These are phyloP conservation scores for Fusarium mangiferae DNA, from an alignment of 2,329 filamentous ascomycete genomes.

Conservation along the genomic window DNA sequence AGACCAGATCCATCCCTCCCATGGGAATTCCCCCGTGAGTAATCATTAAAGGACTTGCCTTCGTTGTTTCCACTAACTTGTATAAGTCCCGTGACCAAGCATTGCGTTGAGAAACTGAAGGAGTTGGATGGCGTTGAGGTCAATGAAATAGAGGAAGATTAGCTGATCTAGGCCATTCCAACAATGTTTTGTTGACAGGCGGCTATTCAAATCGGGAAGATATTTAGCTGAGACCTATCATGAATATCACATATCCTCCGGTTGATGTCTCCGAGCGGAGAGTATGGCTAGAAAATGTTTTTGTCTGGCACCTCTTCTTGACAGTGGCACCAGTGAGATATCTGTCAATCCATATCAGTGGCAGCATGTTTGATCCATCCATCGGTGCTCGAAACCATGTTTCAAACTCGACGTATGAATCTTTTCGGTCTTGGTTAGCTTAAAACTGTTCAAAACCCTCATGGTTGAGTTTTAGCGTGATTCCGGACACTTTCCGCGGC, in stretches of 20 bases:
- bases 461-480: neutral
- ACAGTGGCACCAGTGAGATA: neutral
- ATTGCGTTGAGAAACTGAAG: neutral
- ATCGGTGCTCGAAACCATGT: rapidly evolving
- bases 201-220: neutral
- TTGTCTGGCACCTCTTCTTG: neutral
- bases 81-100: neutral
- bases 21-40: neutral
- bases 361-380: rapidly evolving
- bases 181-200: too few species aligned
- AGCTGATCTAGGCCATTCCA: too few species aligned
- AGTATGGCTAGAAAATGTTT: too few species aligned
- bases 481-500: neutral
- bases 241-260: neutral
- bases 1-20: neutral
- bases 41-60: rapidly evolving
- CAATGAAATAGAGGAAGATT: neutral
- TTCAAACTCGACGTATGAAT: rapidly evolving
- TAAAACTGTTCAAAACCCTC: too few species aligned
- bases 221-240: too few species aligned
- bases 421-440: neutral
- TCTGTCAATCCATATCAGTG: rapidly evolving
- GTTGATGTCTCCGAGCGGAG: too few species aligned
- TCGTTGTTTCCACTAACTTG: rapidly evolving
- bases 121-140: neutral